Conservation (phyloP, 257 asterid species). For the Henckelia pumila region DNA sequence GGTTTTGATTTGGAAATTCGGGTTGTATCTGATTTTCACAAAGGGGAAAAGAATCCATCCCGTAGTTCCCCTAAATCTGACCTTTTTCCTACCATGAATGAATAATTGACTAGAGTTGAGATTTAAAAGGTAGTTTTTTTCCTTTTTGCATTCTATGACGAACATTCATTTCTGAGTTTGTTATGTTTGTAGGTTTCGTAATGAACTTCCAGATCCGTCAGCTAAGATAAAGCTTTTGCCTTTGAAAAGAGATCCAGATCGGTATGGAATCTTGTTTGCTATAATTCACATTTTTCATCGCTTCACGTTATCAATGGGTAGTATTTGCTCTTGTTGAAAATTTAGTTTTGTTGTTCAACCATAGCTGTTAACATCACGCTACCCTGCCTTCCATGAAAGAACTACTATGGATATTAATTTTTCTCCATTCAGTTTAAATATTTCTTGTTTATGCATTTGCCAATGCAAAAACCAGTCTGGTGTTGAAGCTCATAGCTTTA, state of each 20-base stretch:
- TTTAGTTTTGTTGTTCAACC: neutral
- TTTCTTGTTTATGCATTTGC: neutral
- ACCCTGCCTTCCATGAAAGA: neutral
- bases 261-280: slow-evolving; percentile 44
- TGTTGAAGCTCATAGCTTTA: neutral
- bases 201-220: slow-evolving; percentile 96
- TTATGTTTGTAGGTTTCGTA: slow-evolving; percentile 71
- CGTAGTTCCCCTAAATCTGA: neutral
- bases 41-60: slow-evolving; percentile 1
- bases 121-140: neutral
- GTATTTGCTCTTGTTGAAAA: slow-evolving; percentile 8
- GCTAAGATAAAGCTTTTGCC: slow-evolving; percentile 90
- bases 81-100: neutral
- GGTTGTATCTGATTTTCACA: neutral
- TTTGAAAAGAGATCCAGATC: slow-evolving; percentile 73
- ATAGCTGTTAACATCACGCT: neutral
- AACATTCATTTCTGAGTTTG: slow-evolving; percentile 26
- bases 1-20: slow-evolving; percentile 1
- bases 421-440: slow-evolving; percentile 2
- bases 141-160: neutral
- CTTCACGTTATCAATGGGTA: neutral
- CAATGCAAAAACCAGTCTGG: neutral
- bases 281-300: slow-evolving; percentile 5
- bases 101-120: neutral
- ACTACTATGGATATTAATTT: neutral